A percentile compares a stretch with the other conserved stretches of the same genome.
phyloP scores from a whole-genome alignment of 2,329 filamentous ascomycete species.

The Colletotrichum nymphaeae region DNA sequence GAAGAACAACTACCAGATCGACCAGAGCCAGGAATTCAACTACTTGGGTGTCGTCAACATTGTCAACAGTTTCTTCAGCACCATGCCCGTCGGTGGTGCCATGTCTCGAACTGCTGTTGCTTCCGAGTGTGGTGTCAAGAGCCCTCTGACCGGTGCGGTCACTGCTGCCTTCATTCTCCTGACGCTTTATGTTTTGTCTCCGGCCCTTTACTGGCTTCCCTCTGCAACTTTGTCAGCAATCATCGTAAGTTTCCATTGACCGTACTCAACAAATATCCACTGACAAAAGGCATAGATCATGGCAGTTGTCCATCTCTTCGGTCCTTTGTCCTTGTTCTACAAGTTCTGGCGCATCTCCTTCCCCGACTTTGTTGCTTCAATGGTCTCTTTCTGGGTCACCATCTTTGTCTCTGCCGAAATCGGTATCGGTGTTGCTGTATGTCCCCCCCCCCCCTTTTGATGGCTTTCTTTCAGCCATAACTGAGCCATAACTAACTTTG shows the following conservation, averaged over 20 bases:
- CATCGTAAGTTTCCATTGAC: conserved; percentile 62
- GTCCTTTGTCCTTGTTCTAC: conserved; percentile 62
- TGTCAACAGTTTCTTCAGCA: conserved; percentile 73
- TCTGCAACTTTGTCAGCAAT: conserved; percentile 74
- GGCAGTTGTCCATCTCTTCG: conserved; percentile 30
- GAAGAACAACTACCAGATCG: conserved; percentile 71
- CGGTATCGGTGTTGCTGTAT: conserved; percentile 65
- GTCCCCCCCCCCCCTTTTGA: not conserved
- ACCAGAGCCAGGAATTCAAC: conserved; percentile 73
- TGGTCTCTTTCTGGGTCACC: conserved; percentile 74
- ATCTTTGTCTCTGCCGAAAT: conserved; percentile 70
- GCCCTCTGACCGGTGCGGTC: conserved; percentile 69
- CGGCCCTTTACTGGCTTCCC: conserved; percentile 74
- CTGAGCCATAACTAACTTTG: not conserved
- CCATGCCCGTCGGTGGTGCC: conserved; percentile 73
- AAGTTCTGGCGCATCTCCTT: conserved; percentile 73
- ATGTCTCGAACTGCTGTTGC: conserved; percentile 78
- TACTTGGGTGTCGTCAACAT: conserved; percentile 73
- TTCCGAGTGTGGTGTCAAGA: conserved; percentile 71
- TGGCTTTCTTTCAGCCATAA: not conserved
- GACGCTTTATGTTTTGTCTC: conserved; percentile 70
- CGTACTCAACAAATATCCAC: not conserved
- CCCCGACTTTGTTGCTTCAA: conserved; percentile 71
- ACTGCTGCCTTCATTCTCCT: conserved; percentile 72
- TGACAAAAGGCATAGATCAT: conserved; percentile 17